Evolutionary conservation across 2,329 filamentous ascomycete species (phyloP), one percentile per base, ranked within the genome.

Genomic region (Neonectria sp.): DNA sequence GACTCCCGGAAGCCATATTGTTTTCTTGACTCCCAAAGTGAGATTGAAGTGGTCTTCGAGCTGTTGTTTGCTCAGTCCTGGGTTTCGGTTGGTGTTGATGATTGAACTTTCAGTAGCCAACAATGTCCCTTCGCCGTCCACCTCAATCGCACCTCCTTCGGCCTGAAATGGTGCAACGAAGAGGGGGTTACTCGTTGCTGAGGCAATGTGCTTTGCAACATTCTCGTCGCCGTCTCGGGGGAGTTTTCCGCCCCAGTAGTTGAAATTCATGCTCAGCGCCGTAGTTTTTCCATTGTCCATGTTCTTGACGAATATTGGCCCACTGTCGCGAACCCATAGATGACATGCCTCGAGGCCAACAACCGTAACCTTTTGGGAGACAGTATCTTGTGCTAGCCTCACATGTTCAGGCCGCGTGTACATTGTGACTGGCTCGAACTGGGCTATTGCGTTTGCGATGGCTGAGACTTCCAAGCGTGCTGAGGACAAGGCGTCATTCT

Each of bases 241-340:
- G 11, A 71, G 58, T 29, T 72, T 77, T 2, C 56, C 55, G 0
- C 77, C 77, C 77, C 77, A 79, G 48, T 73, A 71, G 29, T 79
- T 79, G 60, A 79, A 79, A 49, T 71, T 76, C 13, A 71, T 69
- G 24, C 73, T 68, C 12, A 78, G 60, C 6, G 72, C 77, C 3
- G 63, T 51, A 13, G 65, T 58, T 2, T 37, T 48, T 3, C 58
- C 60, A 21, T 62, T 52, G 6, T 13, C 1, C 13, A 27, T 49
- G 2, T 59, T 49, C 37, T 67, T 56, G 9, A 74, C 73, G 57
- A 76, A 72, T 1, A 74, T 65, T 0, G 76, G 74, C 3, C 71
- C 77, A 45, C 74, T 70, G 60, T 79, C 76, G 6, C 77, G 72
- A 48, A 77, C 69, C 77, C 77, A 79, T 13, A 79, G 64, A 13